Percentiles rank a stretch among this genome's conserved stretches.
Evolutionary conservation across 1,284 basidiomycete genomes (phyloP).

Genomic region (Blastosporella zonata): DNA sequence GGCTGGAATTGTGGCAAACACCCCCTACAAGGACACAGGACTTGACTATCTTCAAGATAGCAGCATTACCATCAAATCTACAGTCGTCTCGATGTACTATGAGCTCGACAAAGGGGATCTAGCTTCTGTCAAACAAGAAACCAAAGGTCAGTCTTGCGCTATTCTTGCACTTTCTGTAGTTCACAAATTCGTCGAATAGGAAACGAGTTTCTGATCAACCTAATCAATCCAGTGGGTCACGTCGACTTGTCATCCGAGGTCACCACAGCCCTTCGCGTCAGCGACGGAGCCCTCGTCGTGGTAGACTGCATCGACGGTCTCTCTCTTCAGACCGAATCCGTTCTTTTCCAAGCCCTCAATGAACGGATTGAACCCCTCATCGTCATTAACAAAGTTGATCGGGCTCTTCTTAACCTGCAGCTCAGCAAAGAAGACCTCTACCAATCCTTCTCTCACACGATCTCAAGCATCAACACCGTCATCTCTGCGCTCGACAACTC

Average conservation of each 20-base stretch:
- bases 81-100: slow-evolving; percentile 95
- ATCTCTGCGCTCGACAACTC: slow-evolving; percentile 71
- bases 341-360: slow-evolving; percentile 92
- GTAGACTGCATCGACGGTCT: slow-evolving; percentile 99
- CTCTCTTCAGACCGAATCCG: slow-evolving; percentile 99
- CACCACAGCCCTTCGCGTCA: slow-evolving; percentile 98
- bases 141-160: slow-evolving; percentile 43
- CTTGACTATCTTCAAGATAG: too few relatives aligned
- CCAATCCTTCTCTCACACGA: slow-evolving; percentile 96
- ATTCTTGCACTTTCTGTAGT: slow-evolving; percentile 12
- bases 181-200: too few relatives aligned
- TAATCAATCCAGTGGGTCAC: slow-evolving; percentile 58
- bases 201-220: too few relatives aligned
- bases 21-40: too few relatives aligned
- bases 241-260: slow-evolving; percentile 99
- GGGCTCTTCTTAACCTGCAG: slow-evolving; percentile 98
- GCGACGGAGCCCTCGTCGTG: slow-evolving; percentile 96
- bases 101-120: slow-evolving; percentile 90
- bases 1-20: too few relatives aligned
- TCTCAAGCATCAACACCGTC: slow-evolving; percentile 98
- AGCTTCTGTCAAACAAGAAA: slow-evolving; percentile 87
- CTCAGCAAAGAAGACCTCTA: slow-evolving; percentile 96
- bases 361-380: slow-evolving; percentile 99
- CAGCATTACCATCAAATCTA: too few relatives aligned
- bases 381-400: slow-evolving; percentile 99